phyloP scores from a whole-genome alignment of 2,329 filamentous ascomycete species.

The Cadophora malorum region DNA sequence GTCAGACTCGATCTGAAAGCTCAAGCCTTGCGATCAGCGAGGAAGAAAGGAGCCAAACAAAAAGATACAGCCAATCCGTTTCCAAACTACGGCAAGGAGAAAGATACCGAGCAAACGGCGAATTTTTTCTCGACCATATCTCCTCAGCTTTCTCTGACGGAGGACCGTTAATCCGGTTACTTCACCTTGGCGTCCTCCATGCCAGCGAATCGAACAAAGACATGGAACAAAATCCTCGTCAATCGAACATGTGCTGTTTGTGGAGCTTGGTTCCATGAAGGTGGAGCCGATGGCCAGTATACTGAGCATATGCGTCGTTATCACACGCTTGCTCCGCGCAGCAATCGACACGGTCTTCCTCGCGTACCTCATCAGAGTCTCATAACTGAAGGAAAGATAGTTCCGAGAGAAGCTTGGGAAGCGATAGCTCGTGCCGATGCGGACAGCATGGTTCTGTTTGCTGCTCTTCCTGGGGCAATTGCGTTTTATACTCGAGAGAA shows the following conservation, averaged over 20 bases:
- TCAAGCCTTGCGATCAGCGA: background rate
- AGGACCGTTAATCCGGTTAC: background rate
- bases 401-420: background rate
- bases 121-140: background rate
- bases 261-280: background rate
- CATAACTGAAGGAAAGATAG: background rate
- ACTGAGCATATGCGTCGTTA: constrained; percentile 4
- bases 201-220: background rate
- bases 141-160: background rate
- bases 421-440: background rate
- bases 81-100: background rate
- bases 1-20: background rate
- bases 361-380: background rate
- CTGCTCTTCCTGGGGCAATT: background rate
- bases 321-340: background rate
- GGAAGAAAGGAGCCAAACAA: background rate
- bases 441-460: background rate
- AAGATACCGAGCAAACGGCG: background rate
- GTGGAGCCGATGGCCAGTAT: background rate
- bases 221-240: background rate
- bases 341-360: background rate
- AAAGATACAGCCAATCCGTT: background rate
- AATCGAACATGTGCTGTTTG: constrained; percentile 6
- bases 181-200: background rate
- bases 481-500: background rate